Base-by-base conservation (phyloP, 352 stramenopile genomes). In the Globisporangium acanthophoron region DNA sequence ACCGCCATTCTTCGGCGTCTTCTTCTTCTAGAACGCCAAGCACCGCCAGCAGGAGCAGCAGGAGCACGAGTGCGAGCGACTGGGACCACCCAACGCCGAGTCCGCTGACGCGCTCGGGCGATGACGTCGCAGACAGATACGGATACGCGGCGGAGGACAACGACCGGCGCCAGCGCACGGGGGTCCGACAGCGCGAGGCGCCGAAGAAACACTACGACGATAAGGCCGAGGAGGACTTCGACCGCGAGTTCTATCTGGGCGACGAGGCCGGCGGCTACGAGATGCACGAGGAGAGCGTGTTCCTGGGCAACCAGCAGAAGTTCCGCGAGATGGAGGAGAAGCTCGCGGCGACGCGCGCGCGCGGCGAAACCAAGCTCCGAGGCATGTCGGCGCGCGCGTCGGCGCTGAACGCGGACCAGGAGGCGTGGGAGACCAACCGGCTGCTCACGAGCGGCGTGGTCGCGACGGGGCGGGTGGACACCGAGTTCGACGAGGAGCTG, bases 381-480 rank as follows among this genome's bases (percentile, higher is more conserved):
- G 85, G 90, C 41, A 96, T 97, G 67, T 96, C 91, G 20, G 91
- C 95, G 5, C 81, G 88, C 58, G 85, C 90, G 37, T 98, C 87
- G 47, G 95, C 95, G 16, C 69, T 99, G 15, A 89, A 97, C 54
- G 88, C 88, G 33, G 97, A 99, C 78, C 97, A 99, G 78, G 92
- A 98, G 54, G 96, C 95, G 31, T 99, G 97, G 97, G 97, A 99
- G 75, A 97, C 94, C 55, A 98, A 99, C 71, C 80, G 96, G 16
- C 63, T 99, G 33, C 70, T 99, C 21, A 98, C 91, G 18, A 97
- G 81, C 62, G 97, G 97, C 21, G 96, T 98, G 18, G 85, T 98
- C 33, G 83, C 85, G 11, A 76, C 71, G 21, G 77, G 64, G 3
- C 62, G 69, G 0, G 83, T 92, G 27, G 87, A 77, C 43, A 94